phyloP scores from a whole-genome alignment of 2,329 filamentous ascomycete genomes.

The Rhexocercosporidium sp. region DNA sequence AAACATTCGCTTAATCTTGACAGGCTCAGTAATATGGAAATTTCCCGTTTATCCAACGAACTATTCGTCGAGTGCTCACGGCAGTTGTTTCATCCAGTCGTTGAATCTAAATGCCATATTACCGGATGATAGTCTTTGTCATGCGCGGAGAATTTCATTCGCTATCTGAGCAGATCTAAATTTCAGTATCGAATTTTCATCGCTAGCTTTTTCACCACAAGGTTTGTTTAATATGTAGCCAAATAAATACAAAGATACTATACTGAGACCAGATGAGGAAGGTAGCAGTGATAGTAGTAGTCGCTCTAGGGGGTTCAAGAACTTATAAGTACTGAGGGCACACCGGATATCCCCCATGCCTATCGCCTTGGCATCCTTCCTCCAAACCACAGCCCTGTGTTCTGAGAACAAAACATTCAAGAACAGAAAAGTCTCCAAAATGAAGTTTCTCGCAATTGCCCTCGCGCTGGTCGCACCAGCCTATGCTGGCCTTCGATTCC shows the following conservation, averaged over 20 bases:
- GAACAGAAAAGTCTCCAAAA: background rate
- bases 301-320: slow-evolving; percentile 3
- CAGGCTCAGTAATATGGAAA: background rate
- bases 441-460: slow-evolving; percentile 23
- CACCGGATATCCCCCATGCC: slow-evolving; percentile 11
- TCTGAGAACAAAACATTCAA: slow-evolving; percentile 1
- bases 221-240: background rate
- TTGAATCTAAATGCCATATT: slow-evolving; percentile 18
- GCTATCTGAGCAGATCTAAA: slow-evolving; percentile 15
- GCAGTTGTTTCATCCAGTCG: slow-evolving; percentile 18
- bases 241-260: background rate
- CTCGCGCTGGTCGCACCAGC: slow-evolving; percentile 16
- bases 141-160: slow-evolving; percentile 13
- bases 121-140: slow-evolving; percentile 17
- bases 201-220: background rate
- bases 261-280: slow-evolving; percentile 1
- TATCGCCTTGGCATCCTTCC: slow-evolving; percentile 11
- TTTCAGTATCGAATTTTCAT: background rate
- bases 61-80: background rate
- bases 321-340: slow-evolving; percentile 20
- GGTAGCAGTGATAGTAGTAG: background rate
- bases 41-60: slow-evolving; percentile 1
- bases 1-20: slow-evolving; percentile 7
- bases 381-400: slow-evolving; percentile 9
- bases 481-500: slow-evolving; percentile 27